Conservation (phyloP, 306 rosid genomes). For the Sechiopsis laciniata region DNA sequence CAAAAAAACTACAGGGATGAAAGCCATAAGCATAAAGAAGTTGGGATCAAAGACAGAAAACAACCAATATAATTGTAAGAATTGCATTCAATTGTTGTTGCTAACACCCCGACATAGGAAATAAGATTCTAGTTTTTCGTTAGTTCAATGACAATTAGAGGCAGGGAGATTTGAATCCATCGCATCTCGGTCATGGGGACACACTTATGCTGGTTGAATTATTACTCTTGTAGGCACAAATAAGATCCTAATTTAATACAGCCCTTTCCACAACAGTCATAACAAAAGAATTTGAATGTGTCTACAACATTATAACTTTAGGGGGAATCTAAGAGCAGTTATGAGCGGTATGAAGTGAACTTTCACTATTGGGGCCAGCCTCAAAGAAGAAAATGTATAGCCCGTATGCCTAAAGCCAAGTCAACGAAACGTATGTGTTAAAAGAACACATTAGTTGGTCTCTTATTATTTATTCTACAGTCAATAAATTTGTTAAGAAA, state of each 20-base stretch:
- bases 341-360: neutral
- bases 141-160: too few species aligned
- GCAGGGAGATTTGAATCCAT: too few species aligned
- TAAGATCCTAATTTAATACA: neutral
- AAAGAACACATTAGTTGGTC: neutral
- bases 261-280: neutral
- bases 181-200: too few species aligned
- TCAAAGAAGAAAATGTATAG: too few species aligned
- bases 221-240: neutral
- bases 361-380: neutral
- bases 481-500: neutral
- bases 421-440: neutral
- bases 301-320: neutral
- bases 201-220: too few species aligned
- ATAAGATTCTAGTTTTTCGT: too few species aligned
- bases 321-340: neutral
- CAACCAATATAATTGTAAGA: neutral
- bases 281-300: neutral
- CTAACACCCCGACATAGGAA: too few species aligned
- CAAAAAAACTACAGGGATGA: neutral
- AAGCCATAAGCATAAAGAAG: neutral
- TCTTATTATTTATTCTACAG: neutral
- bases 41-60: conserved; percentile 12
- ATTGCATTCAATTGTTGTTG: neutral
- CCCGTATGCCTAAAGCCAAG: neutral